Conservation (phyloP, 1,139 yeast genomes). For the Candida pseudoviswanathii region DNA sequence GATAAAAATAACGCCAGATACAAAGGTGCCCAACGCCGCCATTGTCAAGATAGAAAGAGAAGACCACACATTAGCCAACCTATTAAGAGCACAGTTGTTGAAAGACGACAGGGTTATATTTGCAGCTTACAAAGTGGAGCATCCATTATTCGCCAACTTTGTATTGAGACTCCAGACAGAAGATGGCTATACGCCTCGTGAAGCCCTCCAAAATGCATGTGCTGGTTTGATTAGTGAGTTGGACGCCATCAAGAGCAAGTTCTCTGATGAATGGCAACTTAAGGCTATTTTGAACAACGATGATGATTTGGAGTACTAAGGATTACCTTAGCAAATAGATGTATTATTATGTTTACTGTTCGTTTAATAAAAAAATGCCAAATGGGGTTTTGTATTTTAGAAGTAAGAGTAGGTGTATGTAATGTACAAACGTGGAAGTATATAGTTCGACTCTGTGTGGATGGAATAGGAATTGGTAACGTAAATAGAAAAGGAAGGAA, state of each 20-base stretch:
- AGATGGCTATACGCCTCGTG: constrained; percentile 90
- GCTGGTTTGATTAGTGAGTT: constrained; percentile 78
- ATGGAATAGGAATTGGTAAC: constrained; percentile 2
- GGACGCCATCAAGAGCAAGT: constrained; percentile 70
- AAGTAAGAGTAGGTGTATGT: not conserved
- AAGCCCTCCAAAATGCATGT: constrained; percentile 89
- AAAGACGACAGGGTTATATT: constrained; percentile 86
- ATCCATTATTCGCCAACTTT: constrained; percentile 94
- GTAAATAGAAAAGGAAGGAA: not conserved
- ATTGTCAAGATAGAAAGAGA: constrained; percentile 92
- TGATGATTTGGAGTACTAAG: constrained; percentile 13
- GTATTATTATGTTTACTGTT: not conserved
- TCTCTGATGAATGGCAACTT: constrained; percentile 90
- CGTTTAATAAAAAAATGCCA: not conserved
- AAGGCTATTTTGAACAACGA: constrained; percentile 56
- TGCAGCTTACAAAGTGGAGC: constrained; percentile 97
- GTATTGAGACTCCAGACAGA: constrained; percentile 93
- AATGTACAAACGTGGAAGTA: not conserved
- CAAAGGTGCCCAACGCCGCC: constrained; percentile 94
- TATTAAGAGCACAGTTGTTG: constrained; percentile 81
- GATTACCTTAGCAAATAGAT: not conserved
- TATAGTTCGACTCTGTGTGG: too few relatives aligned
- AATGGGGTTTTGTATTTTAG: not conserved
- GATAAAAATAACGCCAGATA: constrained; percentile 86
- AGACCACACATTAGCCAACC: constrained; percentile 93